Base-by-base conservation (phyloP, 176 grass and related monocot genomes). In the Paspalum vaginatum region DNA sequence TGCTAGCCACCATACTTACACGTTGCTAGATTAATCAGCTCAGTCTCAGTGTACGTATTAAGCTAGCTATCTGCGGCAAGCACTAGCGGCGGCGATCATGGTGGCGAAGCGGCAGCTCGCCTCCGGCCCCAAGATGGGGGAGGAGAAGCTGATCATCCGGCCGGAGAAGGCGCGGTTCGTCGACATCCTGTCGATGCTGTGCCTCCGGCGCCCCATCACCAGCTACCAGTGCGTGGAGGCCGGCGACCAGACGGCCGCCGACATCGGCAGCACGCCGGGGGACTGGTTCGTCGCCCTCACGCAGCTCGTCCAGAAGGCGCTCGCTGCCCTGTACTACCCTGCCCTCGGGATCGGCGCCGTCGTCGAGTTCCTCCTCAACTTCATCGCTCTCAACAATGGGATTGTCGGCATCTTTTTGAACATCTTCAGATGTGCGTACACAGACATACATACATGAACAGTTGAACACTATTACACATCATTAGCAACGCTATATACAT, bases 311-410 rank as follows among this genome's bases (percentile, higher is more conserved):
- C 73, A 83, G 48, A 93, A 90, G 82, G 79, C 67, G 8, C 71
- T 93, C 6, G 55, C 2, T 0, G 25, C 17, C 49, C 63, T 51
- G 10, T 80, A 85, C 41, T 70, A 46, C 6, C 92, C 92, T 0
- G 25, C 87, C 4, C 73, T 81, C 41, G 67, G 24, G 4, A 2
- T 70, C 25, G 92, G 92, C 18, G 9, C 17, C 70, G 12, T 72
- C 50, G 26, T 84, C 43, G 92, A 94, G 83, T 84, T 86, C 65
- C 2, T 88, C 25, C 61, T 91, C 42, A 94, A 94, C 88, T 84
- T 94, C 65, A 1, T 94, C 61, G 51, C 79, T 0, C 86, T 94
- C 63, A 91, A 94, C 78, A 87, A 87, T 6, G 92, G 92, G 14
- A 26, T 94, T 15, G 47, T 88, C 32, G 79, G 88, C 79, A 78